Evolutionary conservation across 2,329 filamentous ascomycete species (phyloP).

Genomic region (Ophidiomyces ophidiicola): DNA sequence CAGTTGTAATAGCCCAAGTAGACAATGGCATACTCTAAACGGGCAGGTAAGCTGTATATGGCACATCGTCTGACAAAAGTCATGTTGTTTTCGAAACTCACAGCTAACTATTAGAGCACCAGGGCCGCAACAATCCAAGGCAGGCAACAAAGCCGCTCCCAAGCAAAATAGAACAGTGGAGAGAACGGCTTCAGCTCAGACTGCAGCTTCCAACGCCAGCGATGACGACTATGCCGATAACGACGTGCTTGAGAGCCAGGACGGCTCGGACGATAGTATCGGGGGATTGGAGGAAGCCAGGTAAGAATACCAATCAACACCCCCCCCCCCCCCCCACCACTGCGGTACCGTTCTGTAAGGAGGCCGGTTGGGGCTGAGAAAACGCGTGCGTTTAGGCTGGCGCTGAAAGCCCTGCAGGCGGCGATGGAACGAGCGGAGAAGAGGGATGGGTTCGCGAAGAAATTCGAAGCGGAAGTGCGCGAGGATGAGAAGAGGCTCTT

Average conservation of each 20-base stretch:
- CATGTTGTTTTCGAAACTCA: too few species aligned
- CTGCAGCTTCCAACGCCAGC: background rate
- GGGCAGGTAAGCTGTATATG: conserved; percentile 4
- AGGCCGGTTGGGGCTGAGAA: background rate
- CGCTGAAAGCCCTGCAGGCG: conserved; percentile 14
- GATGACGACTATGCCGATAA: conserved; percentile 2
- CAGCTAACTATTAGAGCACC: background rate
- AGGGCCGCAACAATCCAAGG: background rate
- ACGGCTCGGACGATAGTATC: conserved; percentile 8
- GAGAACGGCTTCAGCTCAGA: background rate
- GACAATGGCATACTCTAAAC: conserved; percentile 4
- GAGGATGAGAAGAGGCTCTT: conserved; percentile 15
- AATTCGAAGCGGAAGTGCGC: conserved; percentile 14
- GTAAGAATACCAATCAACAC: too few species aligned
- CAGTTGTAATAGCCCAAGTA: background rate
- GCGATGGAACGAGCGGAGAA: conserved; percentile 14
- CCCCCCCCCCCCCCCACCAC: too few species aligned
- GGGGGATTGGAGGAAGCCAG: conserved; percentile 12
- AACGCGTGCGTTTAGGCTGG: conserved; percentile 8
- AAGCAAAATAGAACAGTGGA: background rate
- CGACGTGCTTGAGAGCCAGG: conserved; percentile 6
- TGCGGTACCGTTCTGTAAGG: too few species aligned
- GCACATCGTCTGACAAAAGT: too few species aligned
- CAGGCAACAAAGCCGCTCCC: background rate
- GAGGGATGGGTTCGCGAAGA: conserved; percentile 15